These are phyloP conservation scores for Plasmopara muralis DNA, from an alignment of 352 stramenopile genomes.

Conservation along the genomic window DNA sequence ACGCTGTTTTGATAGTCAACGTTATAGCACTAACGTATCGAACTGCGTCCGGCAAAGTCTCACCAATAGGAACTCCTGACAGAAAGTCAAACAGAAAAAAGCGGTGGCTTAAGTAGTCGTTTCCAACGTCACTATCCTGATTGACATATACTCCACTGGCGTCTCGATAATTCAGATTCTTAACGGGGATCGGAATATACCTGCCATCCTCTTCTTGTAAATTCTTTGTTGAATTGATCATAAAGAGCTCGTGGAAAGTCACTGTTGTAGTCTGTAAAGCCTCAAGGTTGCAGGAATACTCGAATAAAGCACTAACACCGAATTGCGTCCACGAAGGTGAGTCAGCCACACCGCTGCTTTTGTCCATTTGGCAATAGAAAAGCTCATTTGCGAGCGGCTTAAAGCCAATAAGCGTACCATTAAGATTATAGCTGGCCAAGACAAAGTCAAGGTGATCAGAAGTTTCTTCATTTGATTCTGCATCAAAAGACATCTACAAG, in stretches of 20 bases:
- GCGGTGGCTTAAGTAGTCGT: constrained; percentile 86
- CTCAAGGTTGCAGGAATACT: constrained; percentile 69
- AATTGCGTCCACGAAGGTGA: constrained; percentile 74
- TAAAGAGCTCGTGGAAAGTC: constrained; percentile 87
- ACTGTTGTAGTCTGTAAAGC: constrained; percentile 36
- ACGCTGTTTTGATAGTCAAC: constrained; percentile 47
- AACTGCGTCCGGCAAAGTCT: constrained; percentile 45
- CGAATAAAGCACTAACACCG: constrained; percentile 43
- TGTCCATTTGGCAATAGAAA: constrained; percentile 54
- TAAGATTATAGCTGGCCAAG: constrained; percentile 81
- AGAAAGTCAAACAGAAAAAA: constrained; percentile 91
- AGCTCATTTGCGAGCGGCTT: constrained; percentile 69
- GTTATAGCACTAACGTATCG: constrained; percentile 70
- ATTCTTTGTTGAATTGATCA: constrained; percentile 74
- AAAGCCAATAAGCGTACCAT: constrained; percentile 82
- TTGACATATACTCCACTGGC: constrained; percentile 65
- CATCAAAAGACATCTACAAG: constrained; percentile 79
- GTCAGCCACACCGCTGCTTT: constrained; percentile 2
- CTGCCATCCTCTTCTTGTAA: constrained; percentile 32
- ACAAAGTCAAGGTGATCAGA: constrained; percentile 75
- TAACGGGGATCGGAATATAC: constrained; percentile 83
- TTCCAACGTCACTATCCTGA: constrained; percentile 63
- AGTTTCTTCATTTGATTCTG: constrained; percentile 31
- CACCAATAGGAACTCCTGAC: constrained; percentile 44
- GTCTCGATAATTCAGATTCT: constrained; percentile 79